Base-by-base conservation (phyloP, 768 basidiomycete genomes). In the Boletus rex-veris region DNA sequence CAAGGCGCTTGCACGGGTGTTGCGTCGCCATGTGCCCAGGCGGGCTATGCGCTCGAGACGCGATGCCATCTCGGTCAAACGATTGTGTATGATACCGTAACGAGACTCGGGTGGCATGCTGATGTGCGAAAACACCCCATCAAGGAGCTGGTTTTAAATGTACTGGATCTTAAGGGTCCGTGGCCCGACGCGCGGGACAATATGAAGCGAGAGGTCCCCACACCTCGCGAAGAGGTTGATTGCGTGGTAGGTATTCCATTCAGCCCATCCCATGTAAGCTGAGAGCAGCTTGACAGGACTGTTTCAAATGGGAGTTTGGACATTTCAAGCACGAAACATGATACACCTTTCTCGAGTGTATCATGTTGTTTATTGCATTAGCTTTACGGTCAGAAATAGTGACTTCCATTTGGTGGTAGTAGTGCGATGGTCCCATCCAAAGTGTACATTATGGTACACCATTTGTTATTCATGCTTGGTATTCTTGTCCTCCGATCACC, bases 291-390 rank as follows among this genome's bases (percentile, higher is more conserved):
- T 52, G 54, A 8, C 60, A 90, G 88, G 88, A 90, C 53, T 90
- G 88, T 69, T 85, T 73, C 69, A 86, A 85, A 61, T 90, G 88
- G 88, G 82, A 87, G 53, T 90, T 88, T 50, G 77, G 79, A 7
- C 66, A 76, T 48, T 80, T 72, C 70, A 74, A 75, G 55, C 51
- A 50, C 45, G 16, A 43, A 9, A 52, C 55, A 24, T 61, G 16
- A 54, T 14, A 18, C 15, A 7, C 21, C 21, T 24, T 24, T 24
- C 21, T 21, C 3, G 21, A 21, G 3, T 16, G 31, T 16, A 28
- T 44, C 47, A 28, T 3, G 31, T 36, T 36, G n/a, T 39, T 36
- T 47, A 47, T 50, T 42, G 44, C 45, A 62, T 33, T 16, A 30
- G 15, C n/a, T 48, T 37, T 28, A 41, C 40, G n/a, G 41, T 60